Base-by-base conservation (phyloP, 1,139 yeast species). In the Suhomyces bokatorum region DNA sequence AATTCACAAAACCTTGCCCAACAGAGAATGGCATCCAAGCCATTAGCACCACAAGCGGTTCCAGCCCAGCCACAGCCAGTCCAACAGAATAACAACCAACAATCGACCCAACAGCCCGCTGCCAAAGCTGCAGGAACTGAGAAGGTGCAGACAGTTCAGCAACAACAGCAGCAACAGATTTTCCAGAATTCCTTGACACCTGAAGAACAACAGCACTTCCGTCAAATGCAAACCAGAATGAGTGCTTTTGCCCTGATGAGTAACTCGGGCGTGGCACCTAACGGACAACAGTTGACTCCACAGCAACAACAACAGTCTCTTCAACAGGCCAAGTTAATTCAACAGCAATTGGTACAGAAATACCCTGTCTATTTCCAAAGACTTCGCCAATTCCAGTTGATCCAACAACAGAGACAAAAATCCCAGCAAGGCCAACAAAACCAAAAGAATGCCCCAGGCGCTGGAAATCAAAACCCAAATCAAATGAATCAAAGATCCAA, bases 281-380 rank as follows among this genome's bases (percentile, higher is more conserved):
- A 70, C 45, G 65, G 77, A 15, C 67, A 71, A 27, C 69, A 68
- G 44, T 64, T 74, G 44, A 70, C 69, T 3, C 73, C 73, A 6
- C 76, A 70, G 45, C 78, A 74, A 48, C 75, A 73, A 45, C 77
- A 71, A 49, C 76, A 71, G 49, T 78, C 78, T 0, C 54, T 71
- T 17, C 74, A 70, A 44, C 78, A 74, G 50, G 77, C 77, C 10
- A 71, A 72, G 46, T 51, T 64, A 30, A 61, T 71, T 35, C 78
- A 73, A 51, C 78, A 71, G 44, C 77, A 71, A 44, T 58, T 74
- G 45, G 53, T 72, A 4, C 77, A 71, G 49, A 68, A 71, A 46
- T 74, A 71, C 54, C 78, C 78, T 1, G 60, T 62, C 1, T 74
- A 74, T 49, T 74, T 74, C 59, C 77, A 73, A 47, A 61, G 75